These are phyloP conservation scores for Paratinospora sagittata DNA, from an alignment of 164 flowering plant species.

Conservation along the genomic window DNA sequence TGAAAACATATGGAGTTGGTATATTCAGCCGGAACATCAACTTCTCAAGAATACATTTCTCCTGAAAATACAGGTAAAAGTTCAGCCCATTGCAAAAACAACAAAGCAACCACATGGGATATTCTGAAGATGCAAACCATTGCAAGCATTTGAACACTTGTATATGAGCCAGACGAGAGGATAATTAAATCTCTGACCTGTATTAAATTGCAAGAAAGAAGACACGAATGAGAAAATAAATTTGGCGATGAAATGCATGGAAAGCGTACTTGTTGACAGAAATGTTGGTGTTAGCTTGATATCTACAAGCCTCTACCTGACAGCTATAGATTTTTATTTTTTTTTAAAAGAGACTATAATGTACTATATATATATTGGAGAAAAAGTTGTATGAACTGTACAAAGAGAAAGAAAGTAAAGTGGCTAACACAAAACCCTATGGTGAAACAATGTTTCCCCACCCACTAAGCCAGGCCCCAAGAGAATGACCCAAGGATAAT, in stretches of 20 bases:
- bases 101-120: not conserved
- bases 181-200: slow-evolving; percentile 76
- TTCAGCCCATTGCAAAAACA: slow-evolving; percentile 2
- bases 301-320: too few species aligned
- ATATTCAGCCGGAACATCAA: slow-evolving; percentile 69
- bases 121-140: slow-evolving; percentile 43
- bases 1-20: slow-evolving; percentile 82
- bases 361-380: too few species aligned
- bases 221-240: slow-evolving; percentile 8
- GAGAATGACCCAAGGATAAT: too few species aligned
- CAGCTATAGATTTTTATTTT: too few species aligned
- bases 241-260: not conserved
- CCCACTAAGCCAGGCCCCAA: too few species aligned
- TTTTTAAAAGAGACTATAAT: too few species aligned
- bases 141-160: slow-evolving; percentile 65
- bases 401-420: too few species aligned
- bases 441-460: too few species aligned
- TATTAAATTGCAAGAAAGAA: not conserved
- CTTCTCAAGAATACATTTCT: slow-evolving; percentile 55
- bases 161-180: slow-evolving; percentile 68
- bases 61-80: slow-evolving; percentile 45
- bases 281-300: too few species aligned
- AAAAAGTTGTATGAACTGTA: too few species aligned
- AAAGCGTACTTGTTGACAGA: not conserved
- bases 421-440: too few species aligned